These are phyloP conservation scores for Pholiota adiposa DNA, from an alignment of 1,284 basidiomycete genomes.

Conservation along the genomic window DNA sequence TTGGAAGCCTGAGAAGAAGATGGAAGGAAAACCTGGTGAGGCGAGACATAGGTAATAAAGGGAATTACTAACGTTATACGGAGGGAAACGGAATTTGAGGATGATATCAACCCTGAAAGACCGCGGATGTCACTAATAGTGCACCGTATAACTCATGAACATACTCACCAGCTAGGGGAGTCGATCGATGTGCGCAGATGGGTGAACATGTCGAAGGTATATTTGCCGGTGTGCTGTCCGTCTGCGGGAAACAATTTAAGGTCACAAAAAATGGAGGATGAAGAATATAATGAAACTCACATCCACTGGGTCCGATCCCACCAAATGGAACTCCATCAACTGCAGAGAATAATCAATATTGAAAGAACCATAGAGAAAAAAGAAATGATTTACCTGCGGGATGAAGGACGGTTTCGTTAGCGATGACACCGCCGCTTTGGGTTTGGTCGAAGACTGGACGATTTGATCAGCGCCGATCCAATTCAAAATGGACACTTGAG, in stretches of 20 bases:
- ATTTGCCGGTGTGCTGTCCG: constrained; percentile 68
- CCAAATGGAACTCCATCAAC: constrained; percentile 73
- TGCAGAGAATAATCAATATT: constrained; percentile 25
- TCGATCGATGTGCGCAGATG: constrained; percentile 66
- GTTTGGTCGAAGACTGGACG: constrained; percentile 62
- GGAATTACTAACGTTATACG: constrained; percentile 53
- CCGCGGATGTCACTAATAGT: background rate
- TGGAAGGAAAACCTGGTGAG: no score
- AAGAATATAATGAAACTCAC: constrained; percentile 47
- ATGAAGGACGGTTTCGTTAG: constrained; percentile 68
- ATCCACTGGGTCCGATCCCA: constrained; percentile 73
- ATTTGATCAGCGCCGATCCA: background rate
- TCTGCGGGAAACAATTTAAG: constrained; percentile 44
- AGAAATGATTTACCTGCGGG: constrained; percentile 45
- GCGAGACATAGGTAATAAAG: no score
- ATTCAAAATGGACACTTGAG: background rate
- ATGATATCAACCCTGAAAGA: constrained; percentile 58
- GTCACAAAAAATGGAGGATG: no score
- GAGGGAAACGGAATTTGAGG: constrained; percentile 64
- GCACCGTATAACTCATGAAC: background rate
- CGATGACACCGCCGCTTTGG: constrained; percentile 63
- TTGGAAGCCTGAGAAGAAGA: constrained; percentile 21
- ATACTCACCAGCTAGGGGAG: constrained; percentile 61
- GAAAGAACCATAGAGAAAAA: background rate
- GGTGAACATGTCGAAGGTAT: constrained; percentile 70